Evolutionary conservation across 345 rosid species (phyloP).

Genomic region (Salix brachista): DNA sequence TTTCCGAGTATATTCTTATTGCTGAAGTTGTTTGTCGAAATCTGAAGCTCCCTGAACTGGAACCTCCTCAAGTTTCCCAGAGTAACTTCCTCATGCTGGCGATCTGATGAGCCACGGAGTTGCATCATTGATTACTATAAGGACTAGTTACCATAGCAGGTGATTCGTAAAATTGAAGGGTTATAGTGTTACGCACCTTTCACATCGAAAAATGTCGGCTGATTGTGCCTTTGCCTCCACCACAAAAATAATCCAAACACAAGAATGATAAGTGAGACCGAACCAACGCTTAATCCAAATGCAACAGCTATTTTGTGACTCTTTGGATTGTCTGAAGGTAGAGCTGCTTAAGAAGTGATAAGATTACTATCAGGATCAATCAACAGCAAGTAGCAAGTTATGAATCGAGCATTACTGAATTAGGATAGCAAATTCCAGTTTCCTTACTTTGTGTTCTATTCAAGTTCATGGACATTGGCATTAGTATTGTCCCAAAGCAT

Average conservation of each 20-base stretch:
- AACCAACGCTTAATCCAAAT: conserved; percentile 64
- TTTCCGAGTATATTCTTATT: conserved; percentile 83
- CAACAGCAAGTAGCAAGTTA: background rate
- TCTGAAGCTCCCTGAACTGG: conserved; percentile 81
- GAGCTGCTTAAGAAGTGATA: conserved; percentile 32
- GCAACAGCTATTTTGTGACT: conserved; percentile 72
- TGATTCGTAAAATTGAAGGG: background rate
- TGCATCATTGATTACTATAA: background rate
- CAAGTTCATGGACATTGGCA: conserved; percentile 98
- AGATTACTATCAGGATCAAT: conserved; percentile 15
- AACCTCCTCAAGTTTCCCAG: conserved; percentile 88
- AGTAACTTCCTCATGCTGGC: conserved; percentile 67
- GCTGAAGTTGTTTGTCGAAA: conserved; percentile 81
- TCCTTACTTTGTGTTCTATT: conserved; percentile 62
- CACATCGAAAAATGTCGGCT: conserved; percentile 66
- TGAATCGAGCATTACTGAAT: background rate
- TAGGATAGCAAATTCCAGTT: background rate
- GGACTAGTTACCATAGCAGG: background rate
- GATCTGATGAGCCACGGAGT: conserved; percentile 33
- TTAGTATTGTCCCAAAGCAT: conserved; percentile 69
- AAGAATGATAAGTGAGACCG: conserved; percentile 57
- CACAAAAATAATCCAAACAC: conserved; percentile 67
- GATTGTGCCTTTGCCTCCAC: conserved; percentile 74
- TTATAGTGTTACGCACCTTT: conserved; percentile 49
- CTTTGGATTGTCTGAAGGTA: conserved; percentile 37